These are phyloP conservation scores for Auriscalpium orientale DNA, from an alignment of 768 basidiomycete genomes.

Conservation along the genomic window DNA sequence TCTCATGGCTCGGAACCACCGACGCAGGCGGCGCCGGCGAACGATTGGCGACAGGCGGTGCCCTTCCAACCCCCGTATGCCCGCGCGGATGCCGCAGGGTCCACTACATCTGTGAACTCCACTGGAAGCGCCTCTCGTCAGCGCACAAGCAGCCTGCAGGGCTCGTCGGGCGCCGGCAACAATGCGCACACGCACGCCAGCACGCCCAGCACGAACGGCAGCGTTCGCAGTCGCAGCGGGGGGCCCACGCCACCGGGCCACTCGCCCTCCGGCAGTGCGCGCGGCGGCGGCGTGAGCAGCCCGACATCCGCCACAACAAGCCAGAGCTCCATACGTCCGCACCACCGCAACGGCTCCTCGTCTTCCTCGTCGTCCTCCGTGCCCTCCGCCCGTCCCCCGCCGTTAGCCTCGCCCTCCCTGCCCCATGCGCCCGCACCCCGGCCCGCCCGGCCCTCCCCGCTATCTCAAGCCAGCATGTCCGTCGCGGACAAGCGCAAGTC, in stretches of 20 bases:
- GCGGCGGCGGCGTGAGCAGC: neutral
- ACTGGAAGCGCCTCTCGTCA: conserved; percentile 43
- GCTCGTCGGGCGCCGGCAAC: conserved; percentile 35
- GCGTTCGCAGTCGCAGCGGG: conserved; percentile 10
- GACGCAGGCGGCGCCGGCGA: conserved; percentile 1
- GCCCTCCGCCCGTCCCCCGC: conserved; percentile 21
- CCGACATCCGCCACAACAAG: conserved; percentile 15
- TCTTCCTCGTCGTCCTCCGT: conserved; percentile 35
- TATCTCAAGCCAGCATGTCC: conserved; percentile 58
- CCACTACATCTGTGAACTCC: conserved; percentile 74
- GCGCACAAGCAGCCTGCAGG: conserved; percentile 67
- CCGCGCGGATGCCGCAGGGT: conserved; percentile 72
- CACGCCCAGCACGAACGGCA: conserved; percentile 14
- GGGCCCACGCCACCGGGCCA: conserved; percentile 13
- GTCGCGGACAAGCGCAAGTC: conserved; percentile 72
- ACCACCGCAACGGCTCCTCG: conserved; percentile 41
- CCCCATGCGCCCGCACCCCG: conserved; percentile 22
- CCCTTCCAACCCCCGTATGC: conserved; percentile 72
- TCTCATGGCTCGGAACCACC: conserved; percentile 22
- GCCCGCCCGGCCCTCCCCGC: conserved; percentile 47
- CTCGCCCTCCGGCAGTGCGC: conserved; percentile 5
- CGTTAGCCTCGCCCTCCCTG: conserved; percentile 25
- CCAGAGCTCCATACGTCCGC: conserved; percentile 25
- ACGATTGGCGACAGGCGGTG: conserved; percentile 40
- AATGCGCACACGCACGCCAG: conserved; percentile 17